Percentiles rank a stretch among this genome's conserved stretches.
Evolutionary conservation across 257 asterid genomes (phyloP).

Genomic region (Petrea volubilis): DNA sequence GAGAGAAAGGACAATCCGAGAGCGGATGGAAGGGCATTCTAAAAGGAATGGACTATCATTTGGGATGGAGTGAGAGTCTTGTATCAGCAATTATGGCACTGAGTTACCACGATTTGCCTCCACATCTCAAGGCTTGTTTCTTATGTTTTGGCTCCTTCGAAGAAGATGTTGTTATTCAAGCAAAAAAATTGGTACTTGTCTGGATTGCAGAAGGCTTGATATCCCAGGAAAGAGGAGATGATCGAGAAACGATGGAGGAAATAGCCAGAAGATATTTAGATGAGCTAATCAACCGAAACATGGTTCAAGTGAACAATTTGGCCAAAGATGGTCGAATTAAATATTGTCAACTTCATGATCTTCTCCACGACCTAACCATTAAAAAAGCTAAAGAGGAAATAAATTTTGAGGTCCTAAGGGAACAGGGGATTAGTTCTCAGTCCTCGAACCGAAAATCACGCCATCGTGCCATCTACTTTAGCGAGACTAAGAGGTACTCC

Average conservation of each 20-base stretch:
- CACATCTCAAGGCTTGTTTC: conserved; percentile 28
- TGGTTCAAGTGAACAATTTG: conserved; percentile 13
- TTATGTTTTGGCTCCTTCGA: conserved; percentile 18
- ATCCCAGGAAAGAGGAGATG: neutral
- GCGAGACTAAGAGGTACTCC: neutral
- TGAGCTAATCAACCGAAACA: conserved; percentile 23
- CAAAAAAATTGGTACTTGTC: too few relatives aligned
- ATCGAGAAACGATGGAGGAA: conserved; percentile 17
- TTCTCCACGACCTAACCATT: conserved; percentile 11
- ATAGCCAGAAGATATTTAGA: conserved; percentile 21
- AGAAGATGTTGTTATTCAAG: conserved; percentile 14
- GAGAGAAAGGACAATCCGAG: neutral
- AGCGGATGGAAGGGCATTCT: conserved; percentile 22
- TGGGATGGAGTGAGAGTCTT: neutral
- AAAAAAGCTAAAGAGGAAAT: conserved; percentile 26
- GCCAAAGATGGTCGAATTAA: neutral
- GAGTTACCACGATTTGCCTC: conserved; percentile 30
- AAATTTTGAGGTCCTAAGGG: neutral
- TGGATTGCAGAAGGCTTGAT: conserved; percentile 28
- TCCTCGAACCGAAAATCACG: neutral
- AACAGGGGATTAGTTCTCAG: neutral
- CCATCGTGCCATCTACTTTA: neutral
- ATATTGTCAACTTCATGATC: conserved; percentile 22
- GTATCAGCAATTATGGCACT: conserved; percentile 10
- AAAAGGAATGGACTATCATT: neutral